These are phyloP conservation scores for Knoxia roxburghii DNA, from an alignment of 257 asterid genomes.

Conservation along the genomic window DNA sequence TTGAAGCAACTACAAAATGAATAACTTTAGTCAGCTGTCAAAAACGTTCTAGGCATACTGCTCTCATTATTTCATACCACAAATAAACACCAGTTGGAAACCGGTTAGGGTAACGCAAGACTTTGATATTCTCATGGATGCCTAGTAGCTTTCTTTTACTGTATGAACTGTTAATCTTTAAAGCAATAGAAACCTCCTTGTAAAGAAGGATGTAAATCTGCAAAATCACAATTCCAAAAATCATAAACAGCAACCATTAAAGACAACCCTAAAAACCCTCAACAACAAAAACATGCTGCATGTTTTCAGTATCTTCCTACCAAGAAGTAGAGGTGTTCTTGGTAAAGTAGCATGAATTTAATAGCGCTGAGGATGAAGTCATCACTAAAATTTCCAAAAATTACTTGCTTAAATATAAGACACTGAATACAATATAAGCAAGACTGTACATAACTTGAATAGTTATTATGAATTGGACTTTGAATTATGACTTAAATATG, in stretches of 20 bases:
- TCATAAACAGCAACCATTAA: background rate
- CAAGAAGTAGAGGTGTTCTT: background rate
- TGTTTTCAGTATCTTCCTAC: background rate
- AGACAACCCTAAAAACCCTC: background rate
- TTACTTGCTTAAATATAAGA: background rate
- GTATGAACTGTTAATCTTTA: conserved; percentile 83
- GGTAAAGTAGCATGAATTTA: background rate
- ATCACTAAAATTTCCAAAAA: background rate
- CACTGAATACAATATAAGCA: background rate
- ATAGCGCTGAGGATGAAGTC: background rate
- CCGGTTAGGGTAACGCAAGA: conserved; percentile 80
- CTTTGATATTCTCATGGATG: conserved; percentile 87
- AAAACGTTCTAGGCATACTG: background rate
- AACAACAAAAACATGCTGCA: background rate
- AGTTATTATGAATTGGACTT: background rate
- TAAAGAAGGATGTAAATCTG: conserved; percentile 93
- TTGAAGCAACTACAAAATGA: background rate
- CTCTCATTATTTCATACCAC: conserved; percentile 48
- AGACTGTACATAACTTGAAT: background rate
- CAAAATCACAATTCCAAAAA: conserved; percentile 21
- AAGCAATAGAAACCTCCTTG: conserved; percentile 92
- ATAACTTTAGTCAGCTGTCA: background rate
- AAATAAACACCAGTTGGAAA: conserved; percentile 69
- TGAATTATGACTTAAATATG: background rate
- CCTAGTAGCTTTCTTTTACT: conserved; percentile 68